Evolutionary conservation across 202 grass and related monocot species (phyloP), one percentile per base, ranked within the genome.

Genomic region (Setaria italica): DNA sequence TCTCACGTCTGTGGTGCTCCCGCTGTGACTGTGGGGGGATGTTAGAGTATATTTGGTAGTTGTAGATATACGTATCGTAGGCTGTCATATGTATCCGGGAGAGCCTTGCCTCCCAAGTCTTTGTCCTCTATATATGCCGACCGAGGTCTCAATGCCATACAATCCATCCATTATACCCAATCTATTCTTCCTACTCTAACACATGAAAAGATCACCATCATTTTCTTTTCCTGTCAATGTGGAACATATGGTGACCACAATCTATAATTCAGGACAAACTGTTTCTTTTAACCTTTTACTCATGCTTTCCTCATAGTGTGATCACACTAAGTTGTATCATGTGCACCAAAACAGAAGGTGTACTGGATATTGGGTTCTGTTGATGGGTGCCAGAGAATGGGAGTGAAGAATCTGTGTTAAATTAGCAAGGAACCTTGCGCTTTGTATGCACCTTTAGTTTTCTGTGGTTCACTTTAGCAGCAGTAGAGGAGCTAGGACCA

Each of bases 381-480:
- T 33, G 14, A 49, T 64, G 42, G 42, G 42, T 15, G 16, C 48
- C 54, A 30, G 46, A 41, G 49, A 41, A 67, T 45, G 25, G 0
- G 45, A 42, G 12, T 54, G 4, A 62, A 84, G 79, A 46, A 30
- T 41, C 30, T 12, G 17, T 54, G 16, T 50, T 67, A 25, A 25
- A 25, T 65, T 80, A 49, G 11, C 2, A 50, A 30, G 33, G 77
- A 10, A 66, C 77, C 2, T 32, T 48, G 15, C 62, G n/a, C 46
- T 74, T 15, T 47, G 35, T 54, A 45, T 51, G 7, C 47, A 0
- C 20, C 74, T 21, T 72, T 14, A 30, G 39, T 84, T 57, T 79
- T 72, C 13, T 73, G 4, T 84, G 63, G 13, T 79, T 39, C 75
- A 73, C 67, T 41, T 72, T 71, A 12, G 55, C 25, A 25, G 25